Percentiles rank a stretch among this genome's conserved stretches.
phyloP scores from a whole-genome alignment of 352 stramenopile species.

The Globisporangium heterothallicum region DNA sequence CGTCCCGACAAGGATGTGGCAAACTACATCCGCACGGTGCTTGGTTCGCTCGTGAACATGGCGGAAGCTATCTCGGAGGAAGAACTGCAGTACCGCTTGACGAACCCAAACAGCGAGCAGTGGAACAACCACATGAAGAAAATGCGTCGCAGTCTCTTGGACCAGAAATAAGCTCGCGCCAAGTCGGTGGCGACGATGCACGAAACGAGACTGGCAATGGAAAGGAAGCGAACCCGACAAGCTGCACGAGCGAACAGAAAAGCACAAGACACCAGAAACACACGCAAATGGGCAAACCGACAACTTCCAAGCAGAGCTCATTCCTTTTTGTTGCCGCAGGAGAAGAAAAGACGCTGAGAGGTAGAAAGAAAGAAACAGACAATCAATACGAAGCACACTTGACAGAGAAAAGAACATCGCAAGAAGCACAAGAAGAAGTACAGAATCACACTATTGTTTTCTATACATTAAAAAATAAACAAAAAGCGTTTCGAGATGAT shows the following conservation, averaged over 20 bases:
- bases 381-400: slow-evolving; percentile 6
- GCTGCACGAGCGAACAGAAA: too few relatives aligned
- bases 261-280: slow-evolving; percentile 5
- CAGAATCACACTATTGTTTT: slow-evolving; percentile 10
- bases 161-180: slow-evolving; percentile 44
- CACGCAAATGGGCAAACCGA: not conserved
- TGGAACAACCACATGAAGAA: slow-evolving; percentile 84
- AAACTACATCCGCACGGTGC: slow-evolving; percentile 89
- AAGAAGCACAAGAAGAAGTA: not conserved
- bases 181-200: too few relatives aligned
- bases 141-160: slow-evolving; percentile 64
- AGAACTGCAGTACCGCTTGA: slow-evolving; percentile 86
- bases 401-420: slow-evolving; percentile 7
- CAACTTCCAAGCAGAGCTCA: too few relatives aligned
- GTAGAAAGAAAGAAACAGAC: not conserved
- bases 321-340: too few relatives aligned
- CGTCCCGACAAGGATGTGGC: slow-evolving; percentile 85
- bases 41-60: slow-evolving; percentile 89
- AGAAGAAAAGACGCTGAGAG: too few relatives aligned
- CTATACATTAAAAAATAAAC: slow-evolving; percentile 18
- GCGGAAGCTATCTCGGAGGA: slow-evolving; percentile 88
- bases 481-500: slow-evolving; percentile 1
- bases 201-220: too few relatives aligned
- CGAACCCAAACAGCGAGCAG: slow-evolving; percentile 58
- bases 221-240: too few relatives aligned